Conservation (phyloP, 179 eudicot genomes). For the Camellia oleifera region DNA sequence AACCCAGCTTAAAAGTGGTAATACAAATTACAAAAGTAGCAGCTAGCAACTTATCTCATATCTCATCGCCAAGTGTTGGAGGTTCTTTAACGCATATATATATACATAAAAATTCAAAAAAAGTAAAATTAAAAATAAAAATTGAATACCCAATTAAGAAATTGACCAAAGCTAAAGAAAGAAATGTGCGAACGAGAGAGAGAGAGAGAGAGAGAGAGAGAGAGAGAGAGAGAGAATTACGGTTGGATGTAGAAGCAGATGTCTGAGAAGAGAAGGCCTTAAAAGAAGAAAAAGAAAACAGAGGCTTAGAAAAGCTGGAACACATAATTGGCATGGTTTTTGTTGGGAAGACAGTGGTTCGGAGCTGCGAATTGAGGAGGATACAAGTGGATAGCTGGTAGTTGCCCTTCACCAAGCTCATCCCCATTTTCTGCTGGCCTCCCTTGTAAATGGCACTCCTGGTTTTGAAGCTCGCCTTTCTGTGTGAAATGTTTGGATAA, state of each 20-base stretch:
- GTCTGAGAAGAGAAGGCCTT: conserved; percentile 48
- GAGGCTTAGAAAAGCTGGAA: conserved; percentile 46
- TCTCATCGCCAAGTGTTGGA: neutral
- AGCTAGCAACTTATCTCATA: neutral
- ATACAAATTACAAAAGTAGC: neutral
- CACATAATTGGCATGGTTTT: conserved; percentile 36
- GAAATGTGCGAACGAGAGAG: neutral
- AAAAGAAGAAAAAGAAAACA: conserved; percentile 33
- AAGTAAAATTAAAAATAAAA: neutral
- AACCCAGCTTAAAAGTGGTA: neutral
- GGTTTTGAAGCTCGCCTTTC: neutral
- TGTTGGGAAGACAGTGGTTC: conserved; percentile 6
- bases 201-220: neutral
- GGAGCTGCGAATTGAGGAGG: conserved; percentile 13
- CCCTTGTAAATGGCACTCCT: neutral
- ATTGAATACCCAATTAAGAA: neutral
- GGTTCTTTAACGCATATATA: neutral
- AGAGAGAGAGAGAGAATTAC: conserved; percentile 22
- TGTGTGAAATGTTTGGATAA: too few species aligned
- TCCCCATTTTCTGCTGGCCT: neutral
- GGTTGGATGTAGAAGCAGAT: conserved; percentile 48
- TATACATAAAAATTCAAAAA: neutral
- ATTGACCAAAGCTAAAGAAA: neutral
- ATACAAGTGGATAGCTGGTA: conserved; percentile 8
- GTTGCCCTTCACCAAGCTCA: neutral